Evolutionary conservation across 257 asterid genomes (phyloP).

Genomic region (Solanum piurae): DNA sequence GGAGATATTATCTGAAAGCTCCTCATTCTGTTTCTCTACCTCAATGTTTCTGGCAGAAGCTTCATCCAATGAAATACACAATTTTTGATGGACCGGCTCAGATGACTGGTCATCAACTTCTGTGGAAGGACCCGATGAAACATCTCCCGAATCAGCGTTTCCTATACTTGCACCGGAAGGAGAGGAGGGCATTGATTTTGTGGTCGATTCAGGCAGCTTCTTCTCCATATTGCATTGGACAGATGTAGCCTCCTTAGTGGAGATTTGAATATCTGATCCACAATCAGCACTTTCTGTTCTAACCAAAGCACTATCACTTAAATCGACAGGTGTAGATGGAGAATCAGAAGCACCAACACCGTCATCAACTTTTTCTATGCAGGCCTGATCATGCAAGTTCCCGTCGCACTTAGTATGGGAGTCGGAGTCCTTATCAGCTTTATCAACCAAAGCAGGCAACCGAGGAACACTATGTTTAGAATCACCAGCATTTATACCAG

Average conservation of each 20-base stretch:
- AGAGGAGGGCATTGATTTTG: not conserved
- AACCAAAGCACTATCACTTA: not conserved
- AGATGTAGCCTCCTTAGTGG: not conserved
- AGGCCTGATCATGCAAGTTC: not conserved
- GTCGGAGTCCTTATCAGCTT: slow-evolving; percentile 25
- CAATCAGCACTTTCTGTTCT: not conserved
- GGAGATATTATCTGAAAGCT: not conserved
- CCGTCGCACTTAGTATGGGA: slow-evolving; percentile 18
- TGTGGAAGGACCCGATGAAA: not conserved
- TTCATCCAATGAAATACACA: not conserved
- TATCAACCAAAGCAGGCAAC: slow-evolving; percentile 21
- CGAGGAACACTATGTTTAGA: slow-evolving; percentile 12
- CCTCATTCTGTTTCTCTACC: not conserved
- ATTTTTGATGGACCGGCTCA: not conserved
- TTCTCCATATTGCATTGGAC: not conserved
- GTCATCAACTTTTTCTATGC: slow-evolving; percentile 11
- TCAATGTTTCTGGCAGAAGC: not conserved
- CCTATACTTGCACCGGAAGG: not conserved
- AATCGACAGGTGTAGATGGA: not conserved
- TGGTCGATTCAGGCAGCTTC: not conserved
- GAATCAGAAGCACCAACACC: slow-evolving; percentile 3
- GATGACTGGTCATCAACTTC: not conserved
- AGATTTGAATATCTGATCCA: not conserved
- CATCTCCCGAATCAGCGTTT: not conserved
- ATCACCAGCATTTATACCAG: not conserved